Base-by-base conservation (phyloP, 1,284 basidiomycete species). In the Apiotrichum porosum region DNA sequence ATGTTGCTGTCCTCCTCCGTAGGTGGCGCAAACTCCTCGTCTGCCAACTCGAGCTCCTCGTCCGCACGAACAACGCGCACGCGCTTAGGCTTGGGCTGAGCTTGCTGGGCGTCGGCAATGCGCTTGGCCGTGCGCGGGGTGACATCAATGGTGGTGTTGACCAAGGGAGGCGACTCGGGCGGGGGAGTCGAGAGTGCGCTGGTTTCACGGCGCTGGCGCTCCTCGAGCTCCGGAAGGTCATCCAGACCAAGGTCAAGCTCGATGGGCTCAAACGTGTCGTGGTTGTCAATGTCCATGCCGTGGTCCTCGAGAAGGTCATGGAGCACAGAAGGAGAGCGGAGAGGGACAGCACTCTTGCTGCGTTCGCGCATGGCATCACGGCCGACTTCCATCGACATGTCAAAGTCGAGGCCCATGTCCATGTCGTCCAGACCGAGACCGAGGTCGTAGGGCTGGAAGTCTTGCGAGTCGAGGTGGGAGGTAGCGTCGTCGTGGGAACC, bases 401-500 rank as follows among this genome's bases (percentile, higher is more conserved):
- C 50, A 6, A 28, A 6, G 26, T 28, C 26, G n/a, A n/a, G n/a
- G n/a, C n/a, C n/a, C 26, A 28, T 28, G 26, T 28, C 26, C 34
- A 83, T 85, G 57, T 61, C 59, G 28, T 64, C 63, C 19, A 67
- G 45, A 44, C 65, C 56, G 17, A 71, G 49, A 9, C 63, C 70
- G 4, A 73, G 60, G 43, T 74, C 69, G 23, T 73, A 59, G 10
- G 65, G 66, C 1, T 60, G 58, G 63, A 84, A 91, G 67, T 91
- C 87, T 65, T 89, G 85, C 1, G 86, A 88, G 33, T 87, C 88
- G 58, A 92, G 86, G 36, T 87, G 87, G 38, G 63, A 66, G 24
- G 63, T 55, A n/a, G n/a, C n/a, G 15, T 68, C 63, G 32, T 68
- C 66, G 21, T 62, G 55, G 4, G 66, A 69, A 32, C 61, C 60